These are phyloP conservation scores for Pseudovirgaria hyperparasitica DNA, from an alignment of 2,329 filamentous ascomycete species.

Conservation along the genomic window DNA sequence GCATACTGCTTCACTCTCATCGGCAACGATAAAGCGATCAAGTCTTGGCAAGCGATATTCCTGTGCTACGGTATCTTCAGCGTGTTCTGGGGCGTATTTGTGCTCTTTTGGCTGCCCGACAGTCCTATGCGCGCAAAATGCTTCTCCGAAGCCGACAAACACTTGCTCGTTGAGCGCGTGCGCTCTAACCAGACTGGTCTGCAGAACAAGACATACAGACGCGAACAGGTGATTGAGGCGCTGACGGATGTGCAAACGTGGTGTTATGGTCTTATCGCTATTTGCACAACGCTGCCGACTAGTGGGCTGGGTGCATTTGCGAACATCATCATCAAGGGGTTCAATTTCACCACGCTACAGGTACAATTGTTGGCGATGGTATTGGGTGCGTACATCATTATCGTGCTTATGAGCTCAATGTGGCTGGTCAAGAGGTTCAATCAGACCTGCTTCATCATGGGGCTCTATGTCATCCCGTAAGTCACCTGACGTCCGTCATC, in stretches of 20 bases:
- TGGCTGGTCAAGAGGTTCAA: constrained; percentile 55
- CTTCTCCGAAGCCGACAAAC: constrained; percentile 53
- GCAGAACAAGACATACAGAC: constrained; percentile 36
- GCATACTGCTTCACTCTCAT: constrained; percentile 38
- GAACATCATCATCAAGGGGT: constrained; percentile 60
- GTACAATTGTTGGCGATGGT: constrained; percentile 68
- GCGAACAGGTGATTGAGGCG: constrained; percentile 43
- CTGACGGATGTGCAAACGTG: constrained; percentile 50
- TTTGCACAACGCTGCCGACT: constrained; percentile 63
- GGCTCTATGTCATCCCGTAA: constrained; percentile 52
- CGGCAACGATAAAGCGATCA: constrained; percentile 35
- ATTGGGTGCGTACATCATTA: constrained; percentile 59
- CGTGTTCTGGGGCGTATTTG: constrained; percentile 51
- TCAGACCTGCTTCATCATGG: constrained; percentile 59
- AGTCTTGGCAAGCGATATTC: constrained; percentile 59
- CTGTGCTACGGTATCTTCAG: constrained; percentile 51
- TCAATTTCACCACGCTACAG: constrained; percentile 52
- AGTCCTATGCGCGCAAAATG: constrained; percentile 60
- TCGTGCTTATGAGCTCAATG: constrained; percentile 51
- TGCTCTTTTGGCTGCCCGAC: constrained; percentile 52
- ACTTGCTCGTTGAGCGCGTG: constrained; percentile 37
- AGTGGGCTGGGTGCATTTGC: constrained; percentile 61
- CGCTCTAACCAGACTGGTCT: constrained; percentile 33
- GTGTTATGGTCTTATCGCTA: constrained; percentile 46
- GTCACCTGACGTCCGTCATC: constrained; percentile 12